Base-by-base conservation (phyloP, 768 basidiomycete species). In the Saitozyma podzolica region DNA sequence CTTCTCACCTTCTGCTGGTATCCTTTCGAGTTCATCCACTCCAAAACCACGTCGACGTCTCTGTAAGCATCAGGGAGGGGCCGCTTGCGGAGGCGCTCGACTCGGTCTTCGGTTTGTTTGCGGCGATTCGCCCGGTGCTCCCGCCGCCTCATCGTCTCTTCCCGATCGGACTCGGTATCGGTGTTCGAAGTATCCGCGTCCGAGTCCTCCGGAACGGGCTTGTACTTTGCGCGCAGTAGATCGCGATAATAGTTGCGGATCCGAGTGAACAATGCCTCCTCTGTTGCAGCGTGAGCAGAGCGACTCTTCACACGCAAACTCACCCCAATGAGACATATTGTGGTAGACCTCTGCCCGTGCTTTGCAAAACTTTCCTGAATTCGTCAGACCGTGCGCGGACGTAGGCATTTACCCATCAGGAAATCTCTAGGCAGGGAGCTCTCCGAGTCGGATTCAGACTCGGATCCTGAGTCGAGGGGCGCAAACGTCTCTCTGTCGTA, bases 401-500 rank as follows among this genome's bases (percentile, higher is more conserved):
- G 8, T 40, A 42, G 41, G 41, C 9, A 59, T 65, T 64, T 54
- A 73, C 73, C 73, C 66, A 70, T 69, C 7, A 61, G 29, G 49
- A 72, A 58, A 9, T 54, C 58, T 49, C 54, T 47, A 6, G 62
- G 62, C 41, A 63, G 47, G 14, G 58, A 59, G 37, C 53, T 45
- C 47, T 54, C 63, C 48, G 59, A 52, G 16, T 61, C 55, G n/a
- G 17, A 16, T 64, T 92, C 89, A 65, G 90, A 88, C 20, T 56
- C 58, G 7, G 60, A 63, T 0, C 60, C 66, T 16, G 52, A 39
- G 16, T 63, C 57, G 19, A 74, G 49, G 19, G 62, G 49, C 52
- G 88, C 84, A 63, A 88, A 92, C 48, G 89, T 89, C 58, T 83
- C 75, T n/a, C 68, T 75, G 68, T 91, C 84, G 74, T 94, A 95